Base-by-base conservation (phyloP, 2,329 filamentous ascomycete species). In the Verticillium nonalfalfae region DNA sequence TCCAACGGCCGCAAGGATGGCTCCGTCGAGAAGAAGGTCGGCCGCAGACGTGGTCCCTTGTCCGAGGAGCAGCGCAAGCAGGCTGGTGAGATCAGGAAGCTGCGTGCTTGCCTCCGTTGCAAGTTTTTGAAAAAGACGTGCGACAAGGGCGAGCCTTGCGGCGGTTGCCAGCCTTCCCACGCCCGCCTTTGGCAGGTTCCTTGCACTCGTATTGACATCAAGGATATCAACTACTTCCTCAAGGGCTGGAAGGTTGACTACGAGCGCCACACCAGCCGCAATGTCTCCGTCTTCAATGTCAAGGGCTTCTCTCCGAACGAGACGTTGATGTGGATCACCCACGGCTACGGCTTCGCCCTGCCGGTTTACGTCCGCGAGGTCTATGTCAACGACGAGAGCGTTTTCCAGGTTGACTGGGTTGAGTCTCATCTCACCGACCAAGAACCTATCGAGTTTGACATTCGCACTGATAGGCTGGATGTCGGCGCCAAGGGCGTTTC, bases 91-190 rank as follows among this genome's bases (percentile, higher is more conserved):
- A 98, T 98, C 73, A 88, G 94, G 74, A 98, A 98, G 78, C 81
- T 97, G 69, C 86, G 94, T 72, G 94, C 94, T 57, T 98, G 94
- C 75, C 81, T 98, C 69, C 89, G 94, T 67, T 98, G 94, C 85
- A 97, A 97, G 79, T 98, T 97, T 81, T 83, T 98, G 74, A 98
- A 98, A 85, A 98, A 98, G 85, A 97, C 94, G 57, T 98, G 94
- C 73, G 94, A 98, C 77, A 97, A 96, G 81, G 94, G 94, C 66
- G 93, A 97, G 79, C 94, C 94, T 62, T 98, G 94, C 76, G 90
- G 89, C 70, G 94, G 94, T 57, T 98, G 94, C 80, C 91, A 97
- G 79, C 94, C 94, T 58, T 96, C 93, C 21, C 94, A 98, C 75
- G 94, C 94, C 65, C 89, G 94, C 66, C 83, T 98, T 59, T 98